Base-by-base conservation (phyloP, 768 basidiomycete genomes). In the Podaxis pistillaris region DNA sequence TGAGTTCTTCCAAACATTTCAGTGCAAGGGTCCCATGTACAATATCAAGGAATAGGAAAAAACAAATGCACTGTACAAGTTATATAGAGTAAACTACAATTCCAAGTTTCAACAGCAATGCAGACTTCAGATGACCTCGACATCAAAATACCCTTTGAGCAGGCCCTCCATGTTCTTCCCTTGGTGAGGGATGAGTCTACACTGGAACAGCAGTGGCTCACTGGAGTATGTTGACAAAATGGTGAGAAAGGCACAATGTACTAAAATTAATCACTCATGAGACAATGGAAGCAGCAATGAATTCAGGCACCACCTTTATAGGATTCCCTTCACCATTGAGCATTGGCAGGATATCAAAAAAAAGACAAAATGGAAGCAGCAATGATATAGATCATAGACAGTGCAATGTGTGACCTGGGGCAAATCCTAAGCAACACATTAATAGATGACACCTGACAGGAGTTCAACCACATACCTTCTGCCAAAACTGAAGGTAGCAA, bases 401-500 rank as follows among this genome's bases (percentile, higher is more conserved):
- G 6, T 8, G 44, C 58, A 7, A 64, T 30, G 30, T 64, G 53
- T 2, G 54, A 36, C 19, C 64, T 59, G 6, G 64, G 64, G 19
- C 64, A 64, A 19, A 61, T 56, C n/a, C 64, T 64, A 30, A 38
- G 13, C 11, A 3, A 36, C 8, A 26, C 2, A 6, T 24, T 38
- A 24, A 19, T 50, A 24, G 9, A 49, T 19, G n/a, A 26, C n/a
- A 50, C 41, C 15, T 44, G 17, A 5, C 2, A n/a, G 17, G 2
- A 28, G 19, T 24, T 13, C 49, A 19, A 50, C 4, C 11, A 54
- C 63, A 17, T 8, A 72, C 72, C 71, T 66, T 58, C 73, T 51
- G 11, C 76, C 76, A 64, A 73, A 76, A 0, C 76, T 75, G 65
- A 73, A 77, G 2, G 67, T 69, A 1, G 66, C 67, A 8, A 66